Evolutionary conservation across 495 filamentous ascomycete genomes (phyloP).

Genomic region (Hypoxylon lienhwacheense): DNA sequence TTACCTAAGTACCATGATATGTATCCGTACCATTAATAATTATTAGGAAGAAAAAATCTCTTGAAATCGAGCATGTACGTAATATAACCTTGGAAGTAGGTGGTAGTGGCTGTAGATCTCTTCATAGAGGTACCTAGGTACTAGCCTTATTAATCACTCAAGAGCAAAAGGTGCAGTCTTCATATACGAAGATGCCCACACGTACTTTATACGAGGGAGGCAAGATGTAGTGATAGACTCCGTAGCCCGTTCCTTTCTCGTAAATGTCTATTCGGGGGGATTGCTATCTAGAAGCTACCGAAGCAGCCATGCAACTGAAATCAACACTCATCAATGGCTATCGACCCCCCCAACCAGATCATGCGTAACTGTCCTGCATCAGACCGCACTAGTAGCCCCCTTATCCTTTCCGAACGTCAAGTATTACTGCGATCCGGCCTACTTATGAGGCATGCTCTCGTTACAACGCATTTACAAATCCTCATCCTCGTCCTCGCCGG

Average conservation of each 20-base stretch:
- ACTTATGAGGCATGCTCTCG: not conserved
- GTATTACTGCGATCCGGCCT: constrained; percentile 28
- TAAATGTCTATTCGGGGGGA: constrained; percentile 38
- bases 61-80: too few species aligned
- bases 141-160: too few species aligned
- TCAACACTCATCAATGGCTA: constrained; percentile 27
- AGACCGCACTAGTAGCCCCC: constrained; percentile 22
- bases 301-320: constrained; percentile 36
- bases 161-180: too few species aligned
- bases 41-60: too few species aligned
- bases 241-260: constrained; percentile 22
- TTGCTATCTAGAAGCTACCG: constrained; percentile 42
- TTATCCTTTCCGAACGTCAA: constrained; percentile 25
- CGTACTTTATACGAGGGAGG: too few species aligned
- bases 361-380: constrained; percentile 17
- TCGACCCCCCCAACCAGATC: constrained; percentile 22
- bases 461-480: constrained; percentile 50
- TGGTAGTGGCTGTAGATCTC: too few species aligned
- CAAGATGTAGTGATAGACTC: too few species aligned
- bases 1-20: too few species aligned
- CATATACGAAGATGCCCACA: too few species aligned
- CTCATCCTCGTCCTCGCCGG: constrained; percentile 88
- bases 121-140: too few species aligned
- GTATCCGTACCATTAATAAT: too few species aligned
- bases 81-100: too few species aligned